These are phyloP conservation scores for Zygosaccharomyces gambellarensis DNA, from an alignment of 805 yeast species.

Conservation along the genomic window DNA sequence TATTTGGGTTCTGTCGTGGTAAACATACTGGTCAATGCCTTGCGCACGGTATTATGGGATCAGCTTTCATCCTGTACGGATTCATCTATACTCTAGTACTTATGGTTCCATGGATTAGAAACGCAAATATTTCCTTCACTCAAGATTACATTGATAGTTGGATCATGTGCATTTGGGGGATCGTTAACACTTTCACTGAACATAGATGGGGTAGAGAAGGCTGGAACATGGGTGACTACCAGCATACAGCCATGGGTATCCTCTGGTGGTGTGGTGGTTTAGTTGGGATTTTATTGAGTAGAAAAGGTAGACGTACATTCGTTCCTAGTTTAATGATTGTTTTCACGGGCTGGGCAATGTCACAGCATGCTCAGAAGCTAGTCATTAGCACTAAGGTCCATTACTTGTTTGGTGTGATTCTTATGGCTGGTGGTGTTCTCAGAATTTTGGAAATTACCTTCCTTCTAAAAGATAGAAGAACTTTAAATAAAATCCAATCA, in stretches of 20 bases:
- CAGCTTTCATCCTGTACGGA: constrained; percentile 79
- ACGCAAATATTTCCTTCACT: constrained; percentile 46
- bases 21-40: constrained; percentile 88
- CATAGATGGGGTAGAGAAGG: constrained; percentile 88
- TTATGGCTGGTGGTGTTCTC: constrained; percentile 71
- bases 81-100: constrained; percentile 62
- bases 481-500: constrained; percentile 47
- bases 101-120: constrained; percentile 68
- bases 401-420: constrained; percentile 73
- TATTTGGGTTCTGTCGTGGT: constrained; percentile 83
- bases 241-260: constrained; percentile 94
- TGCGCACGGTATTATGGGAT: constrained; percentile 97
- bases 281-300: constrained; percentile 71
- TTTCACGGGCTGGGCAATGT: constrained; percentile 93
- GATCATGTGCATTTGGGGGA: constrained; percentile 85
- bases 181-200: constrained; percentile 91
- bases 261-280: constrained; percentile 96
- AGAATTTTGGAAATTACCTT: constrained; percentile 79
- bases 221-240: constrained; percentile 92
- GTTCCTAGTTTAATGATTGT: constrained; percentile 78
- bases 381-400: constrained; percentile 82
- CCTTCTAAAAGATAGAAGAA: constrained; percentile 58
- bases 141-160: constrained; percentile 84
- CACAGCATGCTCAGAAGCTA: constrained; percentile 76
- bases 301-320: constrained; percentile 63